phyloP scores from a whole-genome alignment of 768 basidiomycete genomes.

The Kwoniella sp. region DNA sequence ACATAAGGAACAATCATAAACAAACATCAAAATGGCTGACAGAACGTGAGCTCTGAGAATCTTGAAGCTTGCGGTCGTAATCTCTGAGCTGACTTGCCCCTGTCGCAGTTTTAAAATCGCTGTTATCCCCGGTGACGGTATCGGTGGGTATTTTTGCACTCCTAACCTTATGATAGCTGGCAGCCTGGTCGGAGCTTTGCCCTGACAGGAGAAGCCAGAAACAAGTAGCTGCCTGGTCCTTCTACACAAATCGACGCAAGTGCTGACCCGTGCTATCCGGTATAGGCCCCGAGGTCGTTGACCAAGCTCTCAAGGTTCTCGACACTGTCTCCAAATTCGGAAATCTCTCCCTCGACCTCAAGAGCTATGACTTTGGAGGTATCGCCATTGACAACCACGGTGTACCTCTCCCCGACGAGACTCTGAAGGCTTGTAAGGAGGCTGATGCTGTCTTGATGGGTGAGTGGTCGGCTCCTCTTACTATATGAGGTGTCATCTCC shows the following conservation, averaged over 20 bases:
- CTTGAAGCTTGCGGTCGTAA: neutral
- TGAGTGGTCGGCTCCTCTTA: slow-evolving; percentile 58
- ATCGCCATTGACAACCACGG: slow-evolving; percentile 85
- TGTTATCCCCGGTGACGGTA: slow-evolving; percentile 93
- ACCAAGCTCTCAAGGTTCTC: slow-evolving; percentile 80
- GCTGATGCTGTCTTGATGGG: slow-evolving; percentile 97
- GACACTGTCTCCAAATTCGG: slow-evolving; percentile 68
- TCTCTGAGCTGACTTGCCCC: neutral
- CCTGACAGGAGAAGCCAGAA: too few relatives aligned
- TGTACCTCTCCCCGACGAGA: slow-evolving; percentile 80
- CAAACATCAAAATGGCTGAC: slow-evolving; percentile 28
- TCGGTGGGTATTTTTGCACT: slow-evolving; percentile 64
- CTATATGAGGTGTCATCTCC: too few relatives aligned
- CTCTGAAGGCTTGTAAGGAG: slow-evolving; percentile 82
- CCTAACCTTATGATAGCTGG: neutral
- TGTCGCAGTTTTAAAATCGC: slow-evolving; percentile 75
- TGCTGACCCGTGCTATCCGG: too few relatives aligned
- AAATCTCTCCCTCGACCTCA: slow-evolving; percentile 71
- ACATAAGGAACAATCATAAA: slow-evolving; percentile 13
- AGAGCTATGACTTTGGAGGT: slow-evolving; percentile 82
- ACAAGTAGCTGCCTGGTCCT: neutral
- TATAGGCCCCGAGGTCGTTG: slow-evolving; percentile 87
- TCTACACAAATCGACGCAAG: too few relatives aligned
- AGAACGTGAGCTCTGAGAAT: slow-evolving; percentile 30
- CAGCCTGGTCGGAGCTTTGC: too few relatives aligned